Conservation (phyloP, 2,329 filamentous ascomycete species). For the Colletotrichum sp. region DNA sequence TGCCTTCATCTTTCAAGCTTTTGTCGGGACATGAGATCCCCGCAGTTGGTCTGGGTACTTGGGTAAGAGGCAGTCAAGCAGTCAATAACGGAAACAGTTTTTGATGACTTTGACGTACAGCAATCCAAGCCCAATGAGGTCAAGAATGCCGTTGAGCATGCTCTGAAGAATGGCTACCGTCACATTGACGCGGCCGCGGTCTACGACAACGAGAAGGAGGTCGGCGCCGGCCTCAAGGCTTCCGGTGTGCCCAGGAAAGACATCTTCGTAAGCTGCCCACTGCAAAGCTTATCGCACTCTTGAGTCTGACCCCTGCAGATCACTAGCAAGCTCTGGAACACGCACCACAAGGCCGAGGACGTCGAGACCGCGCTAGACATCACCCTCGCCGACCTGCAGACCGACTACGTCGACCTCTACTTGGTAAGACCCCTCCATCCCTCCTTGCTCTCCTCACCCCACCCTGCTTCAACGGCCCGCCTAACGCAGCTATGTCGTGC, state of each 20-base stretch:
- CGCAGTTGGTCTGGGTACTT: conserved; percentile 36
- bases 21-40: conserved; percentile 35
- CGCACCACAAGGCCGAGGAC: conserved; percentile 31
- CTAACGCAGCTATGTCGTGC: conserved; percentile 1
- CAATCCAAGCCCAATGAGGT: conserved; percentile 55
- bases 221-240: conserved; percentile 53
- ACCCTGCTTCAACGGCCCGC: neutral
- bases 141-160: conserved; percentile 59
- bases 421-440: conserved; percentile 22
- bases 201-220: conserved; percentile 66
- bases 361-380: conserved; percentile 32
- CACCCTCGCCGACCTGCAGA: conserved; percentile 32
- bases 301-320: neutral
- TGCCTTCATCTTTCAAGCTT: conserved; percentile 30
- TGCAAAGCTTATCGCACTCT: neutral
- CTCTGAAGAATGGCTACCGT: conserved; percentile 60
- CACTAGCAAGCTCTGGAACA: conserved; percentile 38
- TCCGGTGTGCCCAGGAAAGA: conserved; percentile 52
- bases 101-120: neutral
- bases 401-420: conserved; percentile 35
- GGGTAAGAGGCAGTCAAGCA: conserved; percentile 25
- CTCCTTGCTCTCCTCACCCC: neutral
- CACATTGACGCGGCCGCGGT: conserved; percentile 67
- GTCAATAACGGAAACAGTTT: no score
- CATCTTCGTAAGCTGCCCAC: conserved; percentile 39